Percentiles rank a stretch among this genome's conserved stretches.
Evolutionary conservation across 768 basidiomycete genomes (phyloP).

Genomic region (Leccinum uliginosum): DNA sequence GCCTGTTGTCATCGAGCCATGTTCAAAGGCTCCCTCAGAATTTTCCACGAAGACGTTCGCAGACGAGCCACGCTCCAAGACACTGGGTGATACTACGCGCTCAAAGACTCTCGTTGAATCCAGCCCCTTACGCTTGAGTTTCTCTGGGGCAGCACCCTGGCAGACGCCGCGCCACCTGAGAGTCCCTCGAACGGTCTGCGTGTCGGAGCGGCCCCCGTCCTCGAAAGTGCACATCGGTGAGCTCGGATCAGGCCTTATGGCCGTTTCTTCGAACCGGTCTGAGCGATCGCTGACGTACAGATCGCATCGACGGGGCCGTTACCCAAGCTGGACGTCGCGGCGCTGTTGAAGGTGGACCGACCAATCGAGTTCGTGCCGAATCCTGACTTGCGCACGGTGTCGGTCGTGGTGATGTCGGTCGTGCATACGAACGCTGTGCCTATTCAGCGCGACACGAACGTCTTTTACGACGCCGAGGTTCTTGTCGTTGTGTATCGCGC

Average conservation of each 20-base stretch:
- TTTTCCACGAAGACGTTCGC: slow-evolving; percentile 8
- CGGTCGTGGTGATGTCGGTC: slow-evolving; percentile 69
- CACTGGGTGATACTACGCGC: slow-evolving; percentile 15
- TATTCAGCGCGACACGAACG: slow-evolving; percentile 40
- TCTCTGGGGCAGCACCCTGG: slow-evolving; percentile 16
- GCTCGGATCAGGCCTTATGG: background rate
- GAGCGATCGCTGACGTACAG: slow-evolving; percentile 22
- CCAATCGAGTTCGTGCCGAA: slow-evolving; percentile 19
- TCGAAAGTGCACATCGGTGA: slow-evolving; percentile 34
- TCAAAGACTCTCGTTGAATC: slow-evolving; percentile 17
- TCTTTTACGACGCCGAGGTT: slow-evolving; percentile 75
- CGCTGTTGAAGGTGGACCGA: slow-evolving; percentile 35
- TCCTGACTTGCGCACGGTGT: slow-evolving; percentile 50
- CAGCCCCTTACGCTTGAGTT: slow-evolving; percentile 14
- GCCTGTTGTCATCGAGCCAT: slow-evolving; percentile 9
- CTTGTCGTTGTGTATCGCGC: slow-evolving; percentile 65
- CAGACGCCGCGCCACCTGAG: slow-evolving; percentile 25
- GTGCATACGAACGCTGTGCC: slow-evolving; percentile 45
- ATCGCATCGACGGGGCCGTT: slow-evolving; percentile 40
- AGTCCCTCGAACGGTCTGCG: slow-evolving; percentile 12
- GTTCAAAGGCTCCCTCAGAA: slow-evolving; percentile 18
- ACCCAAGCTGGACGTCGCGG: slow-evolving; percentile 45
- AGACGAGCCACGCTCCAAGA: slow-evolving; percentile 21
- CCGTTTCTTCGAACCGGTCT: background rate
- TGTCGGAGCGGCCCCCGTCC: background rate